These are phyloP conservation scores for Capronia americana DNA, from an alignment of 2,329 filamentous ascomycete species.

Conservation along the genomic window DNA sequence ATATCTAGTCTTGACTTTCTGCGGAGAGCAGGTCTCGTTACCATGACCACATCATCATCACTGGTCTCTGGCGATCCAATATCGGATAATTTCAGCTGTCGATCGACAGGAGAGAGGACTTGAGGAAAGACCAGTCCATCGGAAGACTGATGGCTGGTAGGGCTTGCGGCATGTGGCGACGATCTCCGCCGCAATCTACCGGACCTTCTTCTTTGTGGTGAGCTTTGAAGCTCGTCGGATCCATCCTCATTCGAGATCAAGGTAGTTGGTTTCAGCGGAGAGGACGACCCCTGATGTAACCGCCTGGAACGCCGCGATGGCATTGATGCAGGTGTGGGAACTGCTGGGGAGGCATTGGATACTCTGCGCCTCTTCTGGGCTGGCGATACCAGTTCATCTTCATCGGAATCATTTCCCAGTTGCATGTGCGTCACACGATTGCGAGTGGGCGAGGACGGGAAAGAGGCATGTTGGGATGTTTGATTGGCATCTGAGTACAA, in stretches of 20 bases:
- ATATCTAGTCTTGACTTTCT: conserved; percentile 36
- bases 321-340: conserved; percentile 1
- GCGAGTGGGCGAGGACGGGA: conserved; percentile 21
- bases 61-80: conserved; percentile 43
- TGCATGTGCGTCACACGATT: conserved; percentile 6
- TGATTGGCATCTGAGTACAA: background rate
- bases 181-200: conserved; percentile 20
- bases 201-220: conserved; percentile 17
- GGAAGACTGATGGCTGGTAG: background rate
- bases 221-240: conserved; percentile 2
- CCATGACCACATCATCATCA: conserved; percentile 40
- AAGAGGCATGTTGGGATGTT: background rate
- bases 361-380: conserved; percentile 34
- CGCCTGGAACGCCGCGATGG: conserved; percentile 21
- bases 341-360: background rate
- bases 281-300: conserved; percentile 16
- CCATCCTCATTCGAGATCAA: background rate
- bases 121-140: background rate
- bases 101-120: conserved; percentile 2
- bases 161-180: background rate
- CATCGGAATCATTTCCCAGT: conserved; percentile 24
- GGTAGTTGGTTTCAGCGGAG: background rate
- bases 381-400: conserved; percentile 35
- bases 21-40: conserved; percentile 28
- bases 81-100: conserved; percentile 24